Conservation (phyloP, 2,329 filamentous ascomycete genomes). For the Hortaea sp. region DNA sequence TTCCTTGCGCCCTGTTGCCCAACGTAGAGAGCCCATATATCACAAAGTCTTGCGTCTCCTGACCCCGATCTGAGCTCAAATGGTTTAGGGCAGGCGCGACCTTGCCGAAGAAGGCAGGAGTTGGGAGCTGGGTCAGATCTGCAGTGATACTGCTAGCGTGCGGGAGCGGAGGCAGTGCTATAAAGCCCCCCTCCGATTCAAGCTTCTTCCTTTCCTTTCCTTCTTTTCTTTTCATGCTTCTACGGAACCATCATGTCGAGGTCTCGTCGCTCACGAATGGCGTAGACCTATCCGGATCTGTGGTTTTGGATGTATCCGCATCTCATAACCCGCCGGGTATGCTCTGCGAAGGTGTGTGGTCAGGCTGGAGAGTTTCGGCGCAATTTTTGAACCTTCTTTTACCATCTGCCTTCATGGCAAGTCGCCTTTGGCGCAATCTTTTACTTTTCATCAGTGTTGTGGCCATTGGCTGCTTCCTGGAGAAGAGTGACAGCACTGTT, state of each 20-base stretch:
- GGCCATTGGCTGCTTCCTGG: constrained; percentile 1
- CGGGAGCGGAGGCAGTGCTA: too few relatives aligned
- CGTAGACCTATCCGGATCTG: neutral
- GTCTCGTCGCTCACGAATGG: constrained; percentile 1
- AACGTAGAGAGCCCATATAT: too few relatives aligned
- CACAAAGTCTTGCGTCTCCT: too few relatives aligned
- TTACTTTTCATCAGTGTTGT: constrained; percentile 1
- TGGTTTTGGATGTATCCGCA: neutral
- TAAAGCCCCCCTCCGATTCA: neutral
- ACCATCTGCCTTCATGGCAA: too few relatives aligned
- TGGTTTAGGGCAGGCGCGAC: too few relatives aligned
- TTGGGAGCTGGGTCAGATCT: too few relatives aligned
- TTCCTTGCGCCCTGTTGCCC: too few relatives aligned
- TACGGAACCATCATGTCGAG: neutral
- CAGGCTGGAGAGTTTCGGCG: neutral
- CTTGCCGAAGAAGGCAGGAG: too few relatives aligned
- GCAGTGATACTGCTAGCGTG: too few relatives aligned
- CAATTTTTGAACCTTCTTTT: constrained; percentile 1
- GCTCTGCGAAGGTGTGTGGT: neutral
- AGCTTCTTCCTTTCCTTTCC: neutral
- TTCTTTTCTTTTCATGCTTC: constrained; percentile 1
- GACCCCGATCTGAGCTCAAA: too few relatives aligned
- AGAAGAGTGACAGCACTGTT: neutral
- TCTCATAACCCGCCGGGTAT: too few relatives aligned
- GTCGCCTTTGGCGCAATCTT: too few relatives aligned